Conservation (phyloP, 495 filamentous ascomycete genomes). For the Cenococcum geophilum region DNA sequence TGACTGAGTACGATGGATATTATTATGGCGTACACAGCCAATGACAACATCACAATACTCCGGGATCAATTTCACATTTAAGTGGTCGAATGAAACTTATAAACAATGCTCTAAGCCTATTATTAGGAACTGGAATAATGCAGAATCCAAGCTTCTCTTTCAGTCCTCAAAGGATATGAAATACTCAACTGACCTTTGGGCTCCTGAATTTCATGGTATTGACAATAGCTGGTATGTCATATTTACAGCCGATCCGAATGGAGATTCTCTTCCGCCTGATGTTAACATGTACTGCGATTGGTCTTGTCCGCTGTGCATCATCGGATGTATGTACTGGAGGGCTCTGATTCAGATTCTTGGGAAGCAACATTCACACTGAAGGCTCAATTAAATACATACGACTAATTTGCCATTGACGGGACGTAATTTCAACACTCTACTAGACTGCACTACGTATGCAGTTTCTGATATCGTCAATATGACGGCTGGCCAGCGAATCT, state of each 20-base stretch:
- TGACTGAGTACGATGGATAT: constrained; percentile 28
- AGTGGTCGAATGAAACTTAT: not conserved
- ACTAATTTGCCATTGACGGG: constrained; percentile 50
- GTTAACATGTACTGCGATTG: constrained; percentile 34
- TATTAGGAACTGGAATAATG: constrained; percentile 41
- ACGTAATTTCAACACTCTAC: constrained; percentile 44
- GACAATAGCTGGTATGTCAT: constrained; percentile 47
- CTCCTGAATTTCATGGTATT: constrained; percentile 46
- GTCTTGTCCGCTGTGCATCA: constrained; percentile 44
- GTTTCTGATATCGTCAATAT: constrained; percentile 45
- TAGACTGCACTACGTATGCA: constrained; percentile 47
- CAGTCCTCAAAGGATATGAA: constrained; percentile 37
- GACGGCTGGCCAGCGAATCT: constrained; percentile 48
- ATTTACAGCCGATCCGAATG: constrained; percentile 46
- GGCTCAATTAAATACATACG: constrained; percentile 45
- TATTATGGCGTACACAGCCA: constrained; percentile 37
- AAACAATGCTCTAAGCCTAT: not conserved
- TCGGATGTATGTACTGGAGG: constrained; percentile 47
- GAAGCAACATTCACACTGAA: constrained; percentile 40
- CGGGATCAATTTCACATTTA: constrained; percentile 32
- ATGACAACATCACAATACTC: constrained; percentile 31
- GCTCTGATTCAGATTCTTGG: constrained; percentile 42
- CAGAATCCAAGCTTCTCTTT: constrained; percentile 41
- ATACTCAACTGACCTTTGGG: constrained; percentile 46
- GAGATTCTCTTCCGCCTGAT: constrained; percentile 41